Base-by-base conservation (phyloP, 2,329 filamentous ascomycete species). In the Aspergillus versicolor region DNA sequence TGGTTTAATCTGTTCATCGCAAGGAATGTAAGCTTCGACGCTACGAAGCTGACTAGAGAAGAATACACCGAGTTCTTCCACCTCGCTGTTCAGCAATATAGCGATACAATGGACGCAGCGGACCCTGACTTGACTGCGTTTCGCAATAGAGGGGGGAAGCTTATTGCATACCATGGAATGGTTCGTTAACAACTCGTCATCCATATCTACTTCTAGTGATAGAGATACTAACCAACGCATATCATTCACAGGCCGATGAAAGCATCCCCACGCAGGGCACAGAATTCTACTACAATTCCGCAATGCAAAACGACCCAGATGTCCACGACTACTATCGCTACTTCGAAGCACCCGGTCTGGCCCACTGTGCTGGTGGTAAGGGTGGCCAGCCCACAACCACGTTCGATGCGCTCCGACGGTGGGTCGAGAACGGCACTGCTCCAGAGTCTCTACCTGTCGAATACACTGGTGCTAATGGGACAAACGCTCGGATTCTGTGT, bases 371-470 rank as follows among this genome's bases (percentile, higher is more conserved):
- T 34, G 46, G 53, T 30, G 53, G 24, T 17, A n/a, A 34, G 37
- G 55, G 51, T 15, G 54, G 45, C 11, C 58, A 60, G 55, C 58
- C 55, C 5, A 54, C 52, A 24, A 58, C 58, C n/a, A 48, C 54
- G 1, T 41, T 60, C 27, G 38, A 58, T 3, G 54, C 58, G 5
- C 54, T 57, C 1, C 51, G 41, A 9, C 46, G 45, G 22, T 60
- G 58, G 58, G 57, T 63, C 2, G 65, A 67, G 44, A 56, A 52
- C 15, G 53, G 52, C 38, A 58, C 56, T 6, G 57, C 58, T 2
- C 63, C 62, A 3, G 63, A 64, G 48, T 63, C 57, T 3, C 22
- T 58, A 21, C 54, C 51, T 7, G 51, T 60, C 8, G 24, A 59
- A 43, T 48, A 48, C 43, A 3, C 41, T 41, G 24, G 12, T 8